Conservation (phyloP, 108 stramenopile species). For the Cyclotella cryptica region DNA sequence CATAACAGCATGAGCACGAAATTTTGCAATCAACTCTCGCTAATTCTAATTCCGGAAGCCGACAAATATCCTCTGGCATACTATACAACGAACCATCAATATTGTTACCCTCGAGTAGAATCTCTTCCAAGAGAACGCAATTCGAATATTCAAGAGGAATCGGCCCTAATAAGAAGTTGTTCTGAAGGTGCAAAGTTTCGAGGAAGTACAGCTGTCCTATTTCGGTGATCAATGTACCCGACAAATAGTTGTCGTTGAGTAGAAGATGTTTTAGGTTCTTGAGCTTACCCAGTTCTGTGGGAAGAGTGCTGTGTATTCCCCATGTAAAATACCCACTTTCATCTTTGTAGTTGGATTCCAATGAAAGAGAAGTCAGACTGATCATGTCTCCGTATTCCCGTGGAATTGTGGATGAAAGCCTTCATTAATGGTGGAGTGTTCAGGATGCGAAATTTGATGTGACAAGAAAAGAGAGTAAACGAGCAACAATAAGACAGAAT, state of each 20-base stretch:
- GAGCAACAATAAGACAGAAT: background rate
- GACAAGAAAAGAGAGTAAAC: background rate
- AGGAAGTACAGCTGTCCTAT: constrained; percentile 45
- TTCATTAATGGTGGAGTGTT: background rate
- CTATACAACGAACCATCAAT: constrained; percentile 25
- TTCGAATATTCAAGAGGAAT: constrained; percentile 38
- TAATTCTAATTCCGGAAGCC: constrained; percentile 36
- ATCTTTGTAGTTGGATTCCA: constrained; percentile 49
- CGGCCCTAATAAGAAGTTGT: constrained; percentile 34
- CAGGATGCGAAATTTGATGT: background rate
- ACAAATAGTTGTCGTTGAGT: constrained; percentile 41
- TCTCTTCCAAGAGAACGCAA: constrained; percentile 35
- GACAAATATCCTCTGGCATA: constrained; percentile 43
- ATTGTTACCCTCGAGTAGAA: constrained; percentile 40
- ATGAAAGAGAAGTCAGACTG: constrained; percentile 30
- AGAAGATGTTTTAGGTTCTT: constrained; percentile 46
- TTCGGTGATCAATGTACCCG: constrained; percentile 49
- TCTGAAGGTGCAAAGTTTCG: constrained; percentile 44
- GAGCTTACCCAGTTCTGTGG: constrained; percentile 39
- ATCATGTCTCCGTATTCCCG: constrained; percentile 48
- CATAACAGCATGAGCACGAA: constrained; percentile 34
- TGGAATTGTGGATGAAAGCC: constrained; percentile 53
- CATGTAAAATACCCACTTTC: constrained; percentile 42
- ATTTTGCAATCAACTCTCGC: constrained; percentile 42
- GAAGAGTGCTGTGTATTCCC: constrained; percentile 46